phyloP scores from a whole-genome alignment of 805 yeast genomes.

The Candida namnaoensis region DNA sequence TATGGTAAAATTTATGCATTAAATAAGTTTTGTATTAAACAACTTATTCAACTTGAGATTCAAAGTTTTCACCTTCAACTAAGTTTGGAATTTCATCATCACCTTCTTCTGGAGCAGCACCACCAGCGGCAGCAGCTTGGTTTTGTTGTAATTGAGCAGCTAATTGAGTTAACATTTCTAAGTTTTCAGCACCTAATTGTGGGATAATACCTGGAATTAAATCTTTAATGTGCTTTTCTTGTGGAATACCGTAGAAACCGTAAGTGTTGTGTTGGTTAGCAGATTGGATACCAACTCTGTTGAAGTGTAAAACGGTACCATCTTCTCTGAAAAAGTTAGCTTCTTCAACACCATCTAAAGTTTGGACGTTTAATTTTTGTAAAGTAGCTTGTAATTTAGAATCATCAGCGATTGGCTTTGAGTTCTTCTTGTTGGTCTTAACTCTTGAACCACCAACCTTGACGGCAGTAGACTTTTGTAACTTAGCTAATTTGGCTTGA shows the following conservation, averaged over 20 bases:
- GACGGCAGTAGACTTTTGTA: slow-evolving; percentile 77
- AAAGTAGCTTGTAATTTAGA: slow-evolving; percentile 83
- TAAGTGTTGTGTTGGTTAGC: slow-evolving; percentile 86
- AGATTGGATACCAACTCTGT: slow-evolving; percentile 93
- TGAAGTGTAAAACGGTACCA: slow-evolving; percentile 92
- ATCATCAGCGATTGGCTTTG: slow-evolving; percentile 73
- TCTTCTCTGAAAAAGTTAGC: slow-evolving; percentile 97
- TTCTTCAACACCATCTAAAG: slow-evolving; percentile 86
- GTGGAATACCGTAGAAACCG: slow-evolving; percentile 92
- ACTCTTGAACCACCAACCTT: slow-evolving; percentile 88
- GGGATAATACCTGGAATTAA: slow-evolving; percentile 91
- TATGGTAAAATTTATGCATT: no score
- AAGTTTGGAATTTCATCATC: slow-evolving; percentile 57
- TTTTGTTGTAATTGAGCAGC: slow-evolving; percentile 79
- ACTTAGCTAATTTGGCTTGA: slow-evolving; percentile 89
- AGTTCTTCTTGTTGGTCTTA: slow-evolving; percentile 72
- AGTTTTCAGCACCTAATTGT: slow-evolving; percentile 94
- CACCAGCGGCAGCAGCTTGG: slow-evolving; percentile 36
- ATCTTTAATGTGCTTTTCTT: slow-evolving; percentile 86
- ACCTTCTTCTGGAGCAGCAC: slow-evolving; percentile 38
- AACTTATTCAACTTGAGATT: slow-evolving; percentile 34
- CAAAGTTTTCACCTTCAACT: slow-evolving; percentile 72
- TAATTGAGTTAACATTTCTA: slow-evolving; percentile 78
- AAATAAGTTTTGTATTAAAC: not conserved
- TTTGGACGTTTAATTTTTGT: slow-evolving; percentile 83